Conservation (phyloP, 208 protist species). For the Crithidia bombi region DNA sequence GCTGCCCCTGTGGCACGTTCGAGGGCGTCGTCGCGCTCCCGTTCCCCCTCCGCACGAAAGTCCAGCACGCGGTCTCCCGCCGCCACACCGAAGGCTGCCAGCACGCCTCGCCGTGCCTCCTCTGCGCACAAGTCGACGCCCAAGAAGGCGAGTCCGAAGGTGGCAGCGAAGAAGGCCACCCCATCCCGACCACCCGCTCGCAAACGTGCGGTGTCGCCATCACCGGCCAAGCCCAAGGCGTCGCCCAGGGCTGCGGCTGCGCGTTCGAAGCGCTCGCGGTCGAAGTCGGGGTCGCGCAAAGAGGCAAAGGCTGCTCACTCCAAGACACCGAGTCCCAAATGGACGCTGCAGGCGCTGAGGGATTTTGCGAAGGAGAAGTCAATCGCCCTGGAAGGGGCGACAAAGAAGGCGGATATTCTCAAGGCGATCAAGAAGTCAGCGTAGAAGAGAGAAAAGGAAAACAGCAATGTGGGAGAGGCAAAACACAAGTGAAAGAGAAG, state of each 20-base stretch:
- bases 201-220: conserved; percentile 21
- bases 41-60: conserved; percentile 21
- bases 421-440: conserved; percentile 43
- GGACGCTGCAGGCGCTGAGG: conserved; percentile 68
- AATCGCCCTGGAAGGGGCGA: conserved; percentile 48
- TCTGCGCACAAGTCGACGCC: conserved; percentile 24
- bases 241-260: not conserved
- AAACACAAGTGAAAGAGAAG: not conserved
- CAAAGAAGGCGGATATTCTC: conserved; percentile 71
- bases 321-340: conserved; percentile 51
- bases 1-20: not conserved
- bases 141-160: conserved; percentile 13
- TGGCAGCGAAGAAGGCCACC: conserved; percentile 1
- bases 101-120: conserved; percentile 14
- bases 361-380: conserved; percentile 67
- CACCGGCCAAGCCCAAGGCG: conserved; percentile 34
- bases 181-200: conserved; percentile 24
- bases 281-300: conserved; percentile 8
- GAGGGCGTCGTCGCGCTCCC: not conserved
- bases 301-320: not conserved
- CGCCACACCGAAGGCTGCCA: conserved; percentile 1
- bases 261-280: conserved; percentile 14
- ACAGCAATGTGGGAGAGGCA: not conserved
- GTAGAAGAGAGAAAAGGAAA: conserved; percentile 1
- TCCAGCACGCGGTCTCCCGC: conserved; percentile 14